phyloP scores from a whole-genome alignment of 1,139 yeast species.

The Pichia inconspicua region DNA sequence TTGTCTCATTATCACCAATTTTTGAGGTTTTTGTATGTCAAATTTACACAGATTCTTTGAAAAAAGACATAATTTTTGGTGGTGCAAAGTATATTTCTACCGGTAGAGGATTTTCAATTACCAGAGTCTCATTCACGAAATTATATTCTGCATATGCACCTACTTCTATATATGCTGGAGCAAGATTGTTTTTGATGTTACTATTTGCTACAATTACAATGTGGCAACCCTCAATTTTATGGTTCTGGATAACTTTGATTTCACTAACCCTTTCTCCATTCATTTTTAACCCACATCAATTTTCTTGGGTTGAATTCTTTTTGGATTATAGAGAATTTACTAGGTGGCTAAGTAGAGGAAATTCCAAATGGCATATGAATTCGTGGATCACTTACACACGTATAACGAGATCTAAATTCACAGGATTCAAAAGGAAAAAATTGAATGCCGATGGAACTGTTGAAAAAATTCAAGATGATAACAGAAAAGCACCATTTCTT shows the following conservation, averaged over 20 bases:
- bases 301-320: slow-evolving; percentile 59
- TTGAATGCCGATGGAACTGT: slow-evolving; percentile 1
- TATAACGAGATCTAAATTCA: slow-evolving; percentile 46
- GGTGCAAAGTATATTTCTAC: slow-evolving; percentile 82
- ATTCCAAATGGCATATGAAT: slow-evolving; percentile 36
- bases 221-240: slow-evolving; percentile 70
- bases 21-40: slow-evolving; percentile 88
- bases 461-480: slow-evolving; percentile 12
- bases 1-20: slow-evolving; percentile 67
- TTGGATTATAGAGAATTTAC: slow-evolving; percentile 61
- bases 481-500: slow-evolving; percentile 32
- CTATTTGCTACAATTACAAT: slow-evolving; percentile 58
- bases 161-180: slow-evolving; percentile 60
- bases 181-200: slow-evolving; percentile 47
- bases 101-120: slow-evolving; percentile 78
- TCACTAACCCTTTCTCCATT: slow-evolving; percentile 75
- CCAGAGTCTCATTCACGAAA: slow-evolving; percentile 50
- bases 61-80: slow-evolving; percentile 65
- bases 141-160: slow-evolving; percentile 60
- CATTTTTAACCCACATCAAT: slow-evolving; percentile 82
- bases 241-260: slow-evolving; percentile 77
- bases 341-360: slow-evolving; percentile 65
- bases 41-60: slow-evolving; percentile 64
- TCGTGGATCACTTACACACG: slow-evolving; percentile 62
- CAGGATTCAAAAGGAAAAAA: slow-evolving; percentile 52